A percentile compares a stretch with the other conserved stretches of the same genome.
phyloP scores from a whole-genome alignment of 257 asterid species.

The Gentiana dahurica region DNA sequence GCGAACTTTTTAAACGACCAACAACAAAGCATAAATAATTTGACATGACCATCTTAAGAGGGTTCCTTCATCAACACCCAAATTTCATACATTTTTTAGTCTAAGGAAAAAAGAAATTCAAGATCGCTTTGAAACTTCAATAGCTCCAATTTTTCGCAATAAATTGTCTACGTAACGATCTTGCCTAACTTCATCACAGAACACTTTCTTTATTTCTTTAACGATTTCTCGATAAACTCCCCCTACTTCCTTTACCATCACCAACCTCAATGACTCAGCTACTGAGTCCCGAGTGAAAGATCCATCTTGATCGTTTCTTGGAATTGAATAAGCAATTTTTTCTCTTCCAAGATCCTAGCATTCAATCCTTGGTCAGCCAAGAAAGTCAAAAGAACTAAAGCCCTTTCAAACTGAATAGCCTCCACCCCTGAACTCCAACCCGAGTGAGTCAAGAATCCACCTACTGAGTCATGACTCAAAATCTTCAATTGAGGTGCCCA shows the following conservation, averaged over 20 bases:
- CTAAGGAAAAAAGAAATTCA: no score
- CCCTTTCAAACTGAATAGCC: slow-evolving; percentile 9
- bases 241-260: slow-evolving; percentile 3
- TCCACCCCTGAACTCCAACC: slow-evolving; percentile 29
- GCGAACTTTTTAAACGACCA: no score
- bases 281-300: background rate
- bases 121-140: no score
- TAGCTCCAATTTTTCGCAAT: no score
- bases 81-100: no score
- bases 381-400: slow-evolving; percentile 21
- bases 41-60: no score
- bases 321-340: slow-evolving; percentile 2
- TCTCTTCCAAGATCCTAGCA: slow-evolving; percentile 1
- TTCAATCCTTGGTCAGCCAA: slow-evolving; percentile 7
- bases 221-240: background rate
- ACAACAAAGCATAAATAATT: no score
- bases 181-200: no score
- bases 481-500: slow-evolving; percentile 30
- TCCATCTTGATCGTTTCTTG: slow-evolving; percentile 5
- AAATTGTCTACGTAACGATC: no score
- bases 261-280: slow-evolving; percentile 6
- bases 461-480: slow-evolving; percentile 20
- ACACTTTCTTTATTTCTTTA: no score
- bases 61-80: no score
- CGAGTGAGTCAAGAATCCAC: slow-evolving; percentile 20